Percentiles rank a stretch among this genome's conserved stretches.
These are phyloP conservation scores for Solanum dulcamara DNA, from an alignment of 257 asterid species.

Conservation along the genomic window DNA sequence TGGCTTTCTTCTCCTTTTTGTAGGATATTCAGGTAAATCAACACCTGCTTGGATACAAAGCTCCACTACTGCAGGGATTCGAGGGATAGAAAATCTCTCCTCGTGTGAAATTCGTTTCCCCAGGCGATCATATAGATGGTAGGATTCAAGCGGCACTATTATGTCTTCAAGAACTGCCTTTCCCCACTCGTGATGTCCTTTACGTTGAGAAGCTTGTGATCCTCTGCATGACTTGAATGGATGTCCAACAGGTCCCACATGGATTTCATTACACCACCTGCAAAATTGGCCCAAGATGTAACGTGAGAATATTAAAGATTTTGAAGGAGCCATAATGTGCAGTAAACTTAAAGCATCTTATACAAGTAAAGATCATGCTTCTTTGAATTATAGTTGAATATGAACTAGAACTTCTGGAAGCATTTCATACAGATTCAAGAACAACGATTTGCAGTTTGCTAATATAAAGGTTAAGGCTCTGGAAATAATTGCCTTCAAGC, in stretches of 20 bases:
- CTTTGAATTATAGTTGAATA: neutral
- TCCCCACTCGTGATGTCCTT: constrained; percentile 81
- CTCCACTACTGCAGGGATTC: constrained; percentile 84
- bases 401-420: neutral
- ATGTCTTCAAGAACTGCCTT: constrained; percentile 63
- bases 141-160: constrained; percentile 57
- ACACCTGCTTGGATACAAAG: constrained; percentile 98
- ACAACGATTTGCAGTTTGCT: neutral
- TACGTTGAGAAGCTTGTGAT: constrained; percentile 46
- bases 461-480: neutral
- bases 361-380: neutral
- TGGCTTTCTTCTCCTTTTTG: constrained; percentile 91
- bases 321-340: neutral
- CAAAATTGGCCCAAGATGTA: constrained; percentile 2
- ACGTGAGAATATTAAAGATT: neutral
- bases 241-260: constrained; percentile 77
- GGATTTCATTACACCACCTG: constrained; percentile 93
- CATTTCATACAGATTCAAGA: neutral
- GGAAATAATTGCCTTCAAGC: neutral
- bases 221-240: constrained; percentile 94
- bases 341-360: neutral
- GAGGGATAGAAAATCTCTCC: constrained; percentile 74
- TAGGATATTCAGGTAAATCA: constrained; percentile 69
- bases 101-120: constrained; percentile 68
- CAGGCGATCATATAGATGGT: constrained; percentile 79